Base-by-base conservation (phyloP, 2,329 filamentous ascomycete species). In the Hyphodiscus sp. region DNA sequence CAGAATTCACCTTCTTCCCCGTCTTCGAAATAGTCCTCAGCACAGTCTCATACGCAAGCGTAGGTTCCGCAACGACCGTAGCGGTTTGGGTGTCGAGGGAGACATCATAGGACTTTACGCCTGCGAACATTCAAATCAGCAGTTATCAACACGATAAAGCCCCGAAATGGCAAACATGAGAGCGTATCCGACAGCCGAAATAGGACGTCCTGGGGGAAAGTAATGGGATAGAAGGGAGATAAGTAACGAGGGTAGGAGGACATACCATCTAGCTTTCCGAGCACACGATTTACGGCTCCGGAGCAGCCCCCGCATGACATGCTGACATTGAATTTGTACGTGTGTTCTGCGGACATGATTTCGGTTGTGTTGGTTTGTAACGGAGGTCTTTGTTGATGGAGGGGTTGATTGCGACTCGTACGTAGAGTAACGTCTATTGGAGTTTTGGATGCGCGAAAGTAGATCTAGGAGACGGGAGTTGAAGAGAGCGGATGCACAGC, bases 281-380 rank as follows among this genome's bases (percentile, higher is more conserved):
- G 83, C 45, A 96, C 91, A 50, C 91, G 82, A 74, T 95, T 88
- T 45, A 99, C 80, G 62, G 94, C 94, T 67, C 91, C 91, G 45
- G 91, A 96, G 85, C 94, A 99, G 71, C 94, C 94, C 69, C 89
- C 83, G 76, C 94, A 99, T 79, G 78, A 87, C 94, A 99, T 99
- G 73, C 77, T 79, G 71, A 97, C 83, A 73, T 91, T 85, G 79
- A 97, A 97, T 73, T 94, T 89, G 86, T 97, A 97, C 63, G 83
- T 89, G 78, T 96, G 90, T 65, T 86, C 83, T 45, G 58, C 58
- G 13, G 58, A 58, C 56, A 60, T 62, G 16, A 20, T 55, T 26
- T 47, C 48, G 38, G 50, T 16, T 9, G 49, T 43, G 18, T n/a
- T n/a, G 13, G 7, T 45, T 19, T n/a, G 50, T 11, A 47, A 45